Percentiles rank a stretch among this genome's conserved stretches.
These are phyloP conservation scores for Echria macrotheca DNA, from an alignment of 495 filamentous ascomycete species.

Conservation along the genomic window DNA sequence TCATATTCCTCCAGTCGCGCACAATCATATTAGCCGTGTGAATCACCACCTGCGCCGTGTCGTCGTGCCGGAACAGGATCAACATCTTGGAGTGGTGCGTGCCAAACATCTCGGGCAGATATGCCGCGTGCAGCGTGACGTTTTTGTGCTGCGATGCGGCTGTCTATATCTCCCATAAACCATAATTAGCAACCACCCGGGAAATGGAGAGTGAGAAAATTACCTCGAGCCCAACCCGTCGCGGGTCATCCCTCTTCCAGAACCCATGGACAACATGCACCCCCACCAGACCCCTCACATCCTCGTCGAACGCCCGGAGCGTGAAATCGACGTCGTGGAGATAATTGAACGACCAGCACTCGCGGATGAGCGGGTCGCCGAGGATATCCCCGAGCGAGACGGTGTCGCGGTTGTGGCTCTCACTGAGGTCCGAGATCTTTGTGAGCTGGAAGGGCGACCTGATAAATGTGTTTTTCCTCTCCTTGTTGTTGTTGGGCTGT, in stretches of 20 bases:
- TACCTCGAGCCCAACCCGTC: conserved; percentile 58
- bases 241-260: conserved; percentile 70
- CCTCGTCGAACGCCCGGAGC: conserved; percentile 58
- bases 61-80: conserved; percentile 70
- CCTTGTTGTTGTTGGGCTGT: background rate
- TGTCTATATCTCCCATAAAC: conserved; percentile 35
- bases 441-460: conserved; percentile 73
- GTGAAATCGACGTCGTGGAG: conserved; percentile 75
- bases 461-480: conserved; percentile 5
- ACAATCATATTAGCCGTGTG: conserved; percentile 88
- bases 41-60: conserved; percentile 72
- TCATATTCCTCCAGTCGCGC: conserved; percentile 83
- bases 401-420: conserved; percentile 58
- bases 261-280: conserved; percentile 82
- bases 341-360: conserved; percentile 91
- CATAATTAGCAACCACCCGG: background rate
- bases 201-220: background rate
- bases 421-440: conserved; percentile 58
- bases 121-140: conserved; percentile 65
- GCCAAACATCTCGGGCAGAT: conserved; percentile 81
- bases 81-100: conserved; percentile 84
- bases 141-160: conserved; percentile 58
- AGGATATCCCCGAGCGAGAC: conserved; percentile 67
- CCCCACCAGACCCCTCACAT: conserved; percentile 57
- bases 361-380: conserved; percentile 72